Conservation (phyloP, 1,284 basidiomycete genomes). For the Ganoderma leucocontextum region DNA sequence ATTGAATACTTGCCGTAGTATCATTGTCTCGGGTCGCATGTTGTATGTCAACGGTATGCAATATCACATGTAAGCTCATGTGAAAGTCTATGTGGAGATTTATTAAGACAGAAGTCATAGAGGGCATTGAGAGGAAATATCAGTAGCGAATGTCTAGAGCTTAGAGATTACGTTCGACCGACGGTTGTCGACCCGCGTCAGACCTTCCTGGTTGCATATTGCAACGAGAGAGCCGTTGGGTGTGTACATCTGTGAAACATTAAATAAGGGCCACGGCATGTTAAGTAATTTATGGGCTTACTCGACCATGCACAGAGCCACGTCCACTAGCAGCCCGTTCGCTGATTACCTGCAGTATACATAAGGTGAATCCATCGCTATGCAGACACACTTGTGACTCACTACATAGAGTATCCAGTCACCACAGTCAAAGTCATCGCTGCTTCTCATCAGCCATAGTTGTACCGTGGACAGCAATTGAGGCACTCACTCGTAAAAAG, state of each 20-base stretch:
- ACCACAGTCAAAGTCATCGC: constrained; percentile 78
- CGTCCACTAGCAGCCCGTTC: constrained; percentile 72
- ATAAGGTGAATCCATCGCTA: constrained; percentile 6
- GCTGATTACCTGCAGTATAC: constrained; percentile 54
- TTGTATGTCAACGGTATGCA: constrained; percentile 21
- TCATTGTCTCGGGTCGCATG: constrained; percentile 22
- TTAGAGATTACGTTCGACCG: constrained; percentile 12
- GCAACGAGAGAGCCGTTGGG: constrained; percentile 77
- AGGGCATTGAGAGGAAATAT: background rate
- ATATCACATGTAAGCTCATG: constrained; percentile 10
- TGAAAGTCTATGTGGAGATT: constrained; percentile 3
- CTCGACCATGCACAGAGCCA: constrained; percentile 77
- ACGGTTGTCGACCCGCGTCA: constrained; percentile 61
- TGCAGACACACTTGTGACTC: constrained; percentile 36
- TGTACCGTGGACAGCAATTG: no score
- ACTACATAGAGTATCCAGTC: constrained; percentile 87
- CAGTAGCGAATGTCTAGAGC: constrained; percentile 15
- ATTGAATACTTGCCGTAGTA: constrained; percentile 14
- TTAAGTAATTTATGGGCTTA: constrained; percentile 44
- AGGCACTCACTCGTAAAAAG: constrained; percentile 75
- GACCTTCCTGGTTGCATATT: constrained; percentile 86
- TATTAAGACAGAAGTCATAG: background rate
- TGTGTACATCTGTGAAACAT: constrained; percentile 71
- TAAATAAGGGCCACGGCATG: background rate
- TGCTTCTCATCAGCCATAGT: constrained; percentile 39